Base-by-base conservation (phyloP, 805 yeast species). In the Candida boleticola region DNA sequence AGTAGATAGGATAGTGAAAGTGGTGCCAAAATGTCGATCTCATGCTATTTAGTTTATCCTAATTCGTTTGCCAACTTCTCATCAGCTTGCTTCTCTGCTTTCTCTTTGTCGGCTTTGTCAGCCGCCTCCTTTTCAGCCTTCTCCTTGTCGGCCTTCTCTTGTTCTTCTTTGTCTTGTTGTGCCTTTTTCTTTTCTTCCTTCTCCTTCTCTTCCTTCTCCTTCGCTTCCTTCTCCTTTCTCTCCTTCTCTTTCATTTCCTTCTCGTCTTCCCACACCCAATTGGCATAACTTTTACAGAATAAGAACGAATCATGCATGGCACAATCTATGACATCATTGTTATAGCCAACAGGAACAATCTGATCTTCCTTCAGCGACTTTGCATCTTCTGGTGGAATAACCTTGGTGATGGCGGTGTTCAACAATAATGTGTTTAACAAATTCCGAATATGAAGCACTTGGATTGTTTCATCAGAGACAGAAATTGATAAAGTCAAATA, bases 391-490 rank as follows among this genome's bases (percentile, higher is more conserved):
- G 34, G 18, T 11, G 14, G 18, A 6, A 19, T 5, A 5, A 21
- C 13, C 17, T 31, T 32, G 22, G 23, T 21, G 16, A 46, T 37
- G 10, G 46, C 46, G n/a, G 39, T 37, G 10, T 47, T 25, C 10
- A 37, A 36, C 22, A 51, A 41, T 18, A 60, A 42, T 5, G 50
- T 51, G n/a, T 48, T 49, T 37, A 69, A 50, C 4, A 68, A 41
- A 2, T 70, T 68, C 36, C 52, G 55, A 10, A 70, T 52, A 42
- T 67, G 66, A 13, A 70, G 42, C 7, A 61, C 50, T 35, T 62
- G 61, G n/a, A 65, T 65, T 11, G 70, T 68, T 21, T 52, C 49
- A 50, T 71, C 74, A 5, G 66, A 61, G 20, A 63, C 63, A 1
- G 73, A 66, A 9, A 64, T 49, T 2, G 72, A 50, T 21, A 71